Base-by-base conservation (phyloP, 345 rosid species). In the Litchi chinensis region DNA sequence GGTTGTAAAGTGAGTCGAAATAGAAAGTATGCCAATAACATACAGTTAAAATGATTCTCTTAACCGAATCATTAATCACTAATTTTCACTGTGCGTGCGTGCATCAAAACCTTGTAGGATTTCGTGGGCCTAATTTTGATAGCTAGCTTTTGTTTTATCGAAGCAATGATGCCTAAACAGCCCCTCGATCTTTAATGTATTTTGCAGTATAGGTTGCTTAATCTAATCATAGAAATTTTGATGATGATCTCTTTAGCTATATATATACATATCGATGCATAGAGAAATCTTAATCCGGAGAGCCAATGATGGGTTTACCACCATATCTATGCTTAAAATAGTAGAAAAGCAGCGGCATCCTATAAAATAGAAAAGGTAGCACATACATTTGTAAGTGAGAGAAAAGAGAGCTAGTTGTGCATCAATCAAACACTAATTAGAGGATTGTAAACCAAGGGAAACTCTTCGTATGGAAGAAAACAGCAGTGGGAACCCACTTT, bases 281-380 rank as follows among this genome's bases (percentile, higher is more conserved):
- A 10, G 54, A 48, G 13, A 48, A 48, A 48, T 48, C 54, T 12
- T 50, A 4, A 50, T 50, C 56, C 16, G 54, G 18, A 50, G 54
- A 50, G 54, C 18, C 56, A 13, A 13, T 50, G 56, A 50, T 50
- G 56, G 56, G 13, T 15, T 16, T 50, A 8, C 44, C 44, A 41
- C 6, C 44, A 6, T 41, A 41, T 41, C 7, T 41, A 50, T 50
- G 56, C 19, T 50, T 50, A 60, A 21, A 60, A 60, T 60, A 60
- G 65, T 62, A 13, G 65, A 62, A 62, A 62, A 50, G 66, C 66
- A n/a, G 32, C 66, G 28, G 28, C 66, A 10, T 62, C 66, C 37
- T 62, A 62, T 50, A 26, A 8, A 10, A 62, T 6, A 12, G 10
- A 10, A n/a, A 24, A 22, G 13, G 32, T 22, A 3, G 66, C 11